Percentiles rank a stretch among this genome's conserved stretches.
Conservation (phyloP, 2,329 filamentous ascomycete species). For the Colletotrichum acutatum region DNA sequence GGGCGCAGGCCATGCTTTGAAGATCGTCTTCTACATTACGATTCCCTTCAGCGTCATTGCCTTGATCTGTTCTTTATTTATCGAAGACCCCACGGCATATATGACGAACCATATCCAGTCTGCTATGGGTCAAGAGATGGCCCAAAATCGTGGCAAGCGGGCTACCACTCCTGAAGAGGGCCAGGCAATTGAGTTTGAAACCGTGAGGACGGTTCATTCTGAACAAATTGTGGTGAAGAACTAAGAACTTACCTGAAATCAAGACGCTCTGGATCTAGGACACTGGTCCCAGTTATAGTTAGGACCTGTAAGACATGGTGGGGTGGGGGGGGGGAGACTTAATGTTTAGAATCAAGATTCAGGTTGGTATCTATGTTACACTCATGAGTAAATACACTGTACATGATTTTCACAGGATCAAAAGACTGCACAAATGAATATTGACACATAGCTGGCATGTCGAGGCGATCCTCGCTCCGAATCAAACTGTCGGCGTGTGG, state of each 20-base stretch:
- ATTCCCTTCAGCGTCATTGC: slow-evolving; percentile 32
- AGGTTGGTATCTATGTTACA: neutral
- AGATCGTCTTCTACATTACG: slow-evolving; percentile 31
- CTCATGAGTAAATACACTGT: neutral
- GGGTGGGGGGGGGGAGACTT: neutral
- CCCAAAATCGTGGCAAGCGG: neutral
- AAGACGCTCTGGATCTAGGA: neutral
- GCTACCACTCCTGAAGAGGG: neutral
- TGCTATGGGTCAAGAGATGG: slow-evolving; percentile 23
- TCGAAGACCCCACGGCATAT: slow-evolving; percentile 33
- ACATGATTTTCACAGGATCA: neutral
- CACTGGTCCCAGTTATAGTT: neutral
- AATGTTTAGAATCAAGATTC: neutral
- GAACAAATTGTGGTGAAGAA: neutral
- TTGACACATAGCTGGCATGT: neutral
- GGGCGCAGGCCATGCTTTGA: slow-evolving; percentile 31
- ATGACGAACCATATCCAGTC: slow-evolving; percentile 37
- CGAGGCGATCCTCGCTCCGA: too few relatives aligned
- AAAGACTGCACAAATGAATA: too few relatives aligned
- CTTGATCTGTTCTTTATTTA: slow-evolving; percentile 10
- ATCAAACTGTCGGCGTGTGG: neutral
- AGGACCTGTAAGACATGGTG: too few relatives aligned
- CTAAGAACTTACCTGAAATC: neutral
- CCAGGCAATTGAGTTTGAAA: slow-evolving; percentile 25
- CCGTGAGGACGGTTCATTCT: neutral